phyloP scores from a whole-genome alignment of 768 basidiomycete species.

The Boletus vermiculosoides region DNA sequence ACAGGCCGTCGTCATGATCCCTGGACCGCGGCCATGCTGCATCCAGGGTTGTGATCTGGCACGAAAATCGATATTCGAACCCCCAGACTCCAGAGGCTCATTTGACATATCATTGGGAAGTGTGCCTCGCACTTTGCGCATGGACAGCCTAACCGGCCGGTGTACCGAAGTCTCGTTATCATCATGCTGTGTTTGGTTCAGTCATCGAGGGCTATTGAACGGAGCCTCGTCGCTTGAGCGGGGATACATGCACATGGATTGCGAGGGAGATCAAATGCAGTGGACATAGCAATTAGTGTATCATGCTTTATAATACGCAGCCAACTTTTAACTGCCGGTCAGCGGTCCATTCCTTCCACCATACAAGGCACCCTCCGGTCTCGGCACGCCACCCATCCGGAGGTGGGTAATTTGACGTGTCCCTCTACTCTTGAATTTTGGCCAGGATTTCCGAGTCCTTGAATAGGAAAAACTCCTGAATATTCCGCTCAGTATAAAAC shows the following conservation, averaged over 20 bases:
- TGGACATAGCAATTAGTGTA: constrained; percentile 24
- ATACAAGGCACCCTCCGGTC: neutral
- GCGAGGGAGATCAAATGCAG: constrained; percentile 15
- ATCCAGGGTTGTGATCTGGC: constrained; percentile 2
- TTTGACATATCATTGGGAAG: neutral
- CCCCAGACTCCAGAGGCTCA: too few species aligned
- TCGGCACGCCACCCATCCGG: neutral
- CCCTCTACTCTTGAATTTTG: constrained; percentile 83
- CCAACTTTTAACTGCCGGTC: constrained; percentile 6
- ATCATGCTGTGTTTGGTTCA: neutral
- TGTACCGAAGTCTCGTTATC: neutral
- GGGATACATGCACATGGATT: constrained; percentile 32
- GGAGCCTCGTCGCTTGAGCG: constrained; percentile 20
- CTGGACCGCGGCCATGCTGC: constrained; percentile 5
- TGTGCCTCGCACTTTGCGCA: neutral
- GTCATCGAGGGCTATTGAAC: neutral
- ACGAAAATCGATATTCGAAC: neutral
- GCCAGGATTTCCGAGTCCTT: constrained; percentile 94
- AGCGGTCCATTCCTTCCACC: neutral
- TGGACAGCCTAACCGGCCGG: neutral
- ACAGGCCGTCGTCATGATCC: neutral
- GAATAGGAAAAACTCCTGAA: constrained; percentile 92
- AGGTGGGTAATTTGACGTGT: neutral
- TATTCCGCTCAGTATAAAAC: constrained; percentile 6
- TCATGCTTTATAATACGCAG: constrained; percentile 9